Evolutionary conservation across 805 yeast genomes (phyloP), one percentile per base, ranked within the genome.

Genomic region (Ogataea kodamae): DNA sequence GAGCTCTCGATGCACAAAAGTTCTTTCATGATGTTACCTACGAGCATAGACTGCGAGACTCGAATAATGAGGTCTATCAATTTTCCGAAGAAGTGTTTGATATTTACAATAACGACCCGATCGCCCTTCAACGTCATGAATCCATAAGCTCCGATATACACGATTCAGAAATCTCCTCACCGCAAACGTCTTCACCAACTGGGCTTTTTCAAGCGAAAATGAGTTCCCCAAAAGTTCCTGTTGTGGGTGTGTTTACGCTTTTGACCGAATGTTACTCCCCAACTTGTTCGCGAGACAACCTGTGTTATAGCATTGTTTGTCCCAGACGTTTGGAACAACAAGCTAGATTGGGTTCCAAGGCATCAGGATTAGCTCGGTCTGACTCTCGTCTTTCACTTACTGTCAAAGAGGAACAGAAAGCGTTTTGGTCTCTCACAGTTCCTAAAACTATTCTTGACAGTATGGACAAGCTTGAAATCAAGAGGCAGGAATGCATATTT

Each of bases 241-340:
- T 87, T 8, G 85, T 85, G 57, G 98, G 98, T 48, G 95, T 92
- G 3, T 92, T 90, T 53, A 90, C 96, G 1, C 65, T 90, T 25
- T 66, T 92, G 42, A 85, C 97, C 0, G 96, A 89, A 53, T 92
- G 98, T 62, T 92, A 92, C 54, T 88, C 97, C 0, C 96, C 98
- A 20, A 92, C 98, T 0, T 92, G 98, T 62, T 80, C 96, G 5
- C 68, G 94, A 32, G 94, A 86, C 50, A 68, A 76, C 20, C 65
- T 90, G 23, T 92, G 98, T 61, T 92, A 92, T 61, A 84, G 95
- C 25, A 89, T 92, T 48, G 94, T 96, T 9, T 92, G 98, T 62
- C 98, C 98, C 10, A 74, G 96, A 47, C 73, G 97, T 43, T 66
- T 92, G 30, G 97, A 90, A 60, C 97, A 92, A 59, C 97, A 90